A percentile compares a stretch with the other conserved stretches of the same genome.
Evolutionary conservation across 2,329 filamentous ascomycete species (phyloP).

Genomic region (Neurospora sp.): DNA sequence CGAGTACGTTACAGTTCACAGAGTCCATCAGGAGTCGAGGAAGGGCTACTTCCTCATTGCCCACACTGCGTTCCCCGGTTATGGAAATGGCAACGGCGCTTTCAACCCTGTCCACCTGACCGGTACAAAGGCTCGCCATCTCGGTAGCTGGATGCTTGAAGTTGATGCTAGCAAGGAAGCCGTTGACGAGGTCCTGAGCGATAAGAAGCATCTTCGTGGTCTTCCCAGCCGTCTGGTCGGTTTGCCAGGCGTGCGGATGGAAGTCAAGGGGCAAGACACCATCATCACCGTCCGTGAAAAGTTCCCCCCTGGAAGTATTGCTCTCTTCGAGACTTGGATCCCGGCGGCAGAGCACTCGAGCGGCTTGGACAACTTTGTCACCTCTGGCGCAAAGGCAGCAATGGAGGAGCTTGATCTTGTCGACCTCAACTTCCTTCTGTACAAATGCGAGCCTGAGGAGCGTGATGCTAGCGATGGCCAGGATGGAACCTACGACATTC

Average conservation of each 20-base stretch:
- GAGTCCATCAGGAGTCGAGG: conserved; percentile 82
- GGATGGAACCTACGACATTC: conserved; percentile 85
- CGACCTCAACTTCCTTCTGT: conserved; percentile 86
- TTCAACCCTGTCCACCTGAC: conserved; percentile 71
- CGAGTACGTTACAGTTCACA: conserved; percentile 91
- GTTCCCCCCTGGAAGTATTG: conserved; percentile 90
- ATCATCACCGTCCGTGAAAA: conserved; percentile 69
- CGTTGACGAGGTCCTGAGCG: conserved; percentile 51
- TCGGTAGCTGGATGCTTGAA: conserved; percentile 88
- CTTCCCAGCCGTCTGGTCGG: conserved; percentile 75
- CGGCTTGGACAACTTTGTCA: conserved; percentile 78
- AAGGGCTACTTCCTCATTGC: conserved; percentile 95
- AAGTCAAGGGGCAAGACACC: conserved; percentile 63
- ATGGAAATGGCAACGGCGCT: conserved; percentile 71
- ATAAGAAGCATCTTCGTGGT: conserved; percentile 65
- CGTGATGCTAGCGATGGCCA: conserved; percentile 65
- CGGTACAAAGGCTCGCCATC: conserved; percentile 73
- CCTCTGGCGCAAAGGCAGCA: conserved; percentile 66
- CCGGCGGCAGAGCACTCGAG: conserved; percentile 74
- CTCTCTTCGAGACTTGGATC: conserved; percentile 93
- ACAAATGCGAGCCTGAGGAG: conserved; percentile 84
- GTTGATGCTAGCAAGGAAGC: conserved; percentile 69
- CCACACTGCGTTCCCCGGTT: conserved; percentile 89
- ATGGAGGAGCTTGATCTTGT: conserved; percentile 66
- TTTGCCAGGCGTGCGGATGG: conserved; percentile 62